Evolutionary conservation across 768 basidiomycete genomes (phyloP), one percentile per base, ranked within the genome.

Genomic region (Agrocybe chaxingu): DNA sequence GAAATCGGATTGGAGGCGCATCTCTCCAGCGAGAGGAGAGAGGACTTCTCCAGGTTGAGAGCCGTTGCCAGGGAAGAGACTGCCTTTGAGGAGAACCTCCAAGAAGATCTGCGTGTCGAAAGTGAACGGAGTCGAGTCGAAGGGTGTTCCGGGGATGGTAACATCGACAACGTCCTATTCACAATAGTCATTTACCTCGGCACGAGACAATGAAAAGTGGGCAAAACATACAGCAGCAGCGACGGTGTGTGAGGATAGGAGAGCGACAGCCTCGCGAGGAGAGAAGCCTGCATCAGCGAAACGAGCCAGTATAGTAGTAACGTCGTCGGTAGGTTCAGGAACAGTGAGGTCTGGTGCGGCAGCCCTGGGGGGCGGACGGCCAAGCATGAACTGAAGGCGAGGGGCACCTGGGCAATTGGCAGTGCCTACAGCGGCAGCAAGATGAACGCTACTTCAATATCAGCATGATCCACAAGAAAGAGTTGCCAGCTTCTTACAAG

Each of bases 391-490:
- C 29, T 62, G 47, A n/a, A 73, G 58, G 11, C 55, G 58, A 4
- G 69, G 70, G 11, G 69, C 68, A 51, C 71, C 71, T 3, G 69
- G 68, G 53, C 71, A 72, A 60, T 71, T 72, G 49, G 62, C 57
- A 40, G 61, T 57, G 18, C 64, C 64, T 43, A 69, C 64, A 7
- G 62, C 62, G 10, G 54, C 59, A 31, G 62, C 62, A 11, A 63
- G 55, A 38, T 63, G 62, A 16, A 63, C 51, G 33, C 62, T 63
- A 7, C 5, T 18, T n/a, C 16, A 4, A 31, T 9, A n/a, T 30
- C 12, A 12, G 18, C 35, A 12, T 34, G 16, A 3, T 44, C 4
- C 19, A 33, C 19, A 11, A 10, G 10, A n/a, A 9, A 30, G n/a
- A 9, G 5, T 41, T 32, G 39, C 32, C 5, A 47, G 31, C 30